Evolutionary conservation across 805 yeast species (phyloP).

Genomic region (Kodamaea neixiangensis): DNA sequence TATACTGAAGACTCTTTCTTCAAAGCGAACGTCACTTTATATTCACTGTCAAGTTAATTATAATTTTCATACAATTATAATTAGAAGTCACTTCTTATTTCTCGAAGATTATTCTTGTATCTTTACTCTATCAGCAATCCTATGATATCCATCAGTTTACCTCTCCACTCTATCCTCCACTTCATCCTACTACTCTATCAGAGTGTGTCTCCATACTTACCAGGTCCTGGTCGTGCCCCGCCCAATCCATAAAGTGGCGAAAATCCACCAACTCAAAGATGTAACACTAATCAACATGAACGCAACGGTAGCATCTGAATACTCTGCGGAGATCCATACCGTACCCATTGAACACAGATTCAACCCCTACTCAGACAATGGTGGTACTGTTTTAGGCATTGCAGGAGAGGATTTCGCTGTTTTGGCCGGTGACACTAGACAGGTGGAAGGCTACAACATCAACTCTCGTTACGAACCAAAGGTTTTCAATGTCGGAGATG

Average conservation of each 20-base stretch:
- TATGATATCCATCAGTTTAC: too few species aligned
- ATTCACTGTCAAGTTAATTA: too few species aligned
- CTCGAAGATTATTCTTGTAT: too few species aligned
- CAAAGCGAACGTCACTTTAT: too few species aligned
- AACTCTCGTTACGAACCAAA: constrained; percentile 92
- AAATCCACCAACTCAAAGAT: constrained; percentile 2
- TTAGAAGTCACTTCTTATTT: too few species aligned
- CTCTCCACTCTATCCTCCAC: too few species aligned
- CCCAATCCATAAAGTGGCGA: constrained; percentile 11
- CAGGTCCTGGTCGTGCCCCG: constrained; percentile 9
- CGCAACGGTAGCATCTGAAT: constrained; percentile 64
- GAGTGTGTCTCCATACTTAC: too few species aligned
- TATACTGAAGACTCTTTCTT: too few species aligned
- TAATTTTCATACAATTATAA: too few species aligned
- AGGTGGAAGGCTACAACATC: constrained; percentile 89
- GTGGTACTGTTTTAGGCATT: constrained; percentile 96
- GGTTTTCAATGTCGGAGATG: constrained; percentile 85
- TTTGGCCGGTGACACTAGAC: constrained; percentile 98
- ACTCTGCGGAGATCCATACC: constrained; percentile 47
- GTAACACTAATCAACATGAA: constrained; percentile 18
- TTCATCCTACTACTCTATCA: too few species aligned
- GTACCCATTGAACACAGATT: constrained; percentile 87
- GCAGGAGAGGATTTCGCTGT: constrained; percentile 98
- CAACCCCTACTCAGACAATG: constrained; percentile 92
- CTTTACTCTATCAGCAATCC: too few species aligned